phyloP scores from a whole-genome alignment of 2,329 filamentous ascomycete genomes.

The Esteya vermicola region DNA sequence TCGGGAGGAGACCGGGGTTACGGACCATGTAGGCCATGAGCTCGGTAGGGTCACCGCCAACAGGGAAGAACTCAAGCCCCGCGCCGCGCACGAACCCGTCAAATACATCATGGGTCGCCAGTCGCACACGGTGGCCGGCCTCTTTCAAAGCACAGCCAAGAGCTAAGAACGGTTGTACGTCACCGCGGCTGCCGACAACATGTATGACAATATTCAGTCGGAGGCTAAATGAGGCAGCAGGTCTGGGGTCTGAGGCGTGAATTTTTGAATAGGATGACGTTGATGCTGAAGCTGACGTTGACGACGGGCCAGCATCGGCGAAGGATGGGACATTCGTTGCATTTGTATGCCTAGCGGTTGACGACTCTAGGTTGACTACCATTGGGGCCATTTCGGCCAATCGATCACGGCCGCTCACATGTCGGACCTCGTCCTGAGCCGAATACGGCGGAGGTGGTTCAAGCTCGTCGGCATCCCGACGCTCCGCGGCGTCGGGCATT shows the following conservation, averaged over 20 bases:
- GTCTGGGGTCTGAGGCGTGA: no score
- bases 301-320: background rate
- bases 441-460: background rate
- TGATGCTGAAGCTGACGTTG: no score
- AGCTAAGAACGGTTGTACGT: slow-evolving; percentile 63
- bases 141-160: slow-evolving; percentile 50
- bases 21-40: slow-evolving; percentile 87
- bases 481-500: background rate
- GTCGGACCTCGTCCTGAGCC: background rate
- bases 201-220: slow-evolving; percentile 56
- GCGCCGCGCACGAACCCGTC: slow-evolving; percentile 53
- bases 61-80: slow-evolving; percentile 60
- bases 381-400: background rate
- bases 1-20: slow-evolving; percentile 73
- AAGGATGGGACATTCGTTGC: background rate
- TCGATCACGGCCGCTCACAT: background rate
- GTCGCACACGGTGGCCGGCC: slow-evolving; percentile 55
- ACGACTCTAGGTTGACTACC: background rate
- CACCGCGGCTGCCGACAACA: slow-evolving; percentile 59
- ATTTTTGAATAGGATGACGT: background rate
- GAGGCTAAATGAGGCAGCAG: background rate
- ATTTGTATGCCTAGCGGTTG: background rate
- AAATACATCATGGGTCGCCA: slow-evolving; percentile 60
- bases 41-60: slow-evolving; percentile 59
- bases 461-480: background rate